Conservation (phyloP, 768 basidiomycete genomes). For the Termitomyces sp. region DNA sequence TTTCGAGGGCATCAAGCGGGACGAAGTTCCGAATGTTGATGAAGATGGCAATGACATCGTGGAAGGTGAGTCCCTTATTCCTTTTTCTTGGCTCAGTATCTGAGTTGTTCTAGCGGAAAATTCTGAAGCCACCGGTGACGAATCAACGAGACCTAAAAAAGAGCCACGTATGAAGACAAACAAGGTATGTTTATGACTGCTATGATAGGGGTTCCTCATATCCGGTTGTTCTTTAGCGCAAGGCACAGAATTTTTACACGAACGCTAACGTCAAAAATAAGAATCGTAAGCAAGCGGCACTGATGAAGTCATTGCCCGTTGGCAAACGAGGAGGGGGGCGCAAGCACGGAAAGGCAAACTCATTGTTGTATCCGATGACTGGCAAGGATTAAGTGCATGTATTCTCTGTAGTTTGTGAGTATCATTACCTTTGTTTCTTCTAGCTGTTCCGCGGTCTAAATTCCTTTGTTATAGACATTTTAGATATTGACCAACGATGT, state of each 20-base stretch:
- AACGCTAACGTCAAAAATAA: constrained; percentile 85
- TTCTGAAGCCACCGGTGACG: constrained; percentile 10
- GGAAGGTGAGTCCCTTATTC: constrained; percentile 20
- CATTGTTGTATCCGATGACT: background rate
- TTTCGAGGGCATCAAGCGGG: constrained; percentile 52
- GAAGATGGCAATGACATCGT: constrained; percentile 22
- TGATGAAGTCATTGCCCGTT: constrained; percentile 51
- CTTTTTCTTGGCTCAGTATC: constrained; percentile 5
- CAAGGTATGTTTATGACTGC: constrained; percentile 49
- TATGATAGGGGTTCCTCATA: constrained; percentile 1
- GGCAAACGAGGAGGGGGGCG: constrained; percentile 43
- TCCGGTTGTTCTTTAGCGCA: constrained; percentile 49
- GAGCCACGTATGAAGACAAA: constrained; percentile 87
- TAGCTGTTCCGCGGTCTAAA: background rate
- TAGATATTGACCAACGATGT: background rate
- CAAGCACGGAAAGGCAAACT: constrained; percentile 26
- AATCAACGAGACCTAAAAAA: constrained; percentile 31
- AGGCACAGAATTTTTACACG: constrained; percentile 86
- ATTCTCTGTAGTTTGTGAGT: constrained; percentile 7
- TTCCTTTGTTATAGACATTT: background rate
- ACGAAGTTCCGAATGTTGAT: constrained; percentile 19
- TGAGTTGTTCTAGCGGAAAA: constrained; percentile 6
- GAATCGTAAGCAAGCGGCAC: constrained; percentile 58
- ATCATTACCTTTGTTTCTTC: background rate
- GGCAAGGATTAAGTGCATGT: constrained; percentile 6